Base-by-base conservation (phyloP, 768 basidiomycete species). In the Lactarius quietus region DNA sequence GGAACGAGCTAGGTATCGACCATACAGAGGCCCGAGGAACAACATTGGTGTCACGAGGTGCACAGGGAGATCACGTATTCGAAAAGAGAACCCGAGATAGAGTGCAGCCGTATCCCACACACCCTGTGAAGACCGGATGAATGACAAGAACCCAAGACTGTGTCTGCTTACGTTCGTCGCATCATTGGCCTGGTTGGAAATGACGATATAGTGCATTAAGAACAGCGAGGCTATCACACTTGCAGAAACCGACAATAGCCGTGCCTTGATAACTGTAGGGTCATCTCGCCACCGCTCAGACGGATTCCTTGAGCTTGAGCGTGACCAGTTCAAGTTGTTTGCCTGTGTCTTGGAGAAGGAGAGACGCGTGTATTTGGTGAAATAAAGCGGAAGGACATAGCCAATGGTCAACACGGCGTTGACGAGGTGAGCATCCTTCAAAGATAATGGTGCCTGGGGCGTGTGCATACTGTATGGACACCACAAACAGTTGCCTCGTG, bases 351-450 rank as follows among this genome's bases (percentile, higher is more conserved):
- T 74, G 71, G 80, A 72, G 73, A 84, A 85, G 12, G 79, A 81
- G 35, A 88, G 78, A 51, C 90, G 82, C 14, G 86, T 80, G 68
- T 82, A 78, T 72, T 86, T 89, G 36, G 82, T 86, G 63, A 92
- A 70, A 76, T 96, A 96, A 43, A 96, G 80, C 7, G 89, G 90
- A 15, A 89, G 91, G 59, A 97, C 93, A 71, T 95, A 97, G 59
- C 81, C 81, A 26, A 77, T 65, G 2, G 85, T 85, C 71, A 93
- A 85, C 57, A 82, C 71, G 6, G 83, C 73, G 2, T 89, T 85
- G 20, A 89, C 75, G 2, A 79, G 54, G 69, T 90, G 86, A 2
- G 88, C 82, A 17, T 66, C 66, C 17, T 55, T 59, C 7, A 73
- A 31, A 17, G 73, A 64, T 26, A 76, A 65, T 10, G 70, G 68